phyloP scores from a whole-genome alignment of 2,329 filamentous ascomycete species.

The Laburnicola sp. region DNA sequence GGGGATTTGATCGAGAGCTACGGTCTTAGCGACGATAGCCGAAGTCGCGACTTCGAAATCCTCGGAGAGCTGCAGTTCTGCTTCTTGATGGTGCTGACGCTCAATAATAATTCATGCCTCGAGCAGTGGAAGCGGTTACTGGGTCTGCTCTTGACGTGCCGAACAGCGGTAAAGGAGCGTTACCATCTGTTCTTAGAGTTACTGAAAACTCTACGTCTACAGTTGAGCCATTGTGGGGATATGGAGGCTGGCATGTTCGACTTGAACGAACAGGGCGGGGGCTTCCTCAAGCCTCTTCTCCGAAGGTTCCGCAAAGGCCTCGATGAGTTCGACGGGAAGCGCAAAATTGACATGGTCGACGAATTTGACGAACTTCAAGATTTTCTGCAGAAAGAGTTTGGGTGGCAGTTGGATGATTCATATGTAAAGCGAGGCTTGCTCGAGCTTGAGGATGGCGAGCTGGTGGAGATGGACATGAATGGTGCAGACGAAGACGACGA shows the following conservation, averaged over 20 bases:
- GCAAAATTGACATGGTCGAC: conserved; percentile 51
- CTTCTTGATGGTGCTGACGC: conserved; percentile 64
- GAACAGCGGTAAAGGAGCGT: conserved; percentile 53
- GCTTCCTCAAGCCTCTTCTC: conserved; percentile 57
- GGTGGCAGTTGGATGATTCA: conserved; percentile 61
- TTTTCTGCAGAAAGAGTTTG: conserved; percentile 58
- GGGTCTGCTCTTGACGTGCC: conserved; percentile 60
- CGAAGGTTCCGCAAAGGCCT: conserved; percentile 56
- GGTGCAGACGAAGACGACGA: conserved; percentile 64
- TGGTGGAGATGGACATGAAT: conserved; percentile 61
- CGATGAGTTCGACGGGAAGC: conserved; percentile 50
- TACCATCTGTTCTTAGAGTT: conserved; percentile 57
- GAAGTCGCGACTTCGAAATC: conserved; percentile 37
- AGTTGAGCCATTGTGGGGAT: conserved; percentile 60
- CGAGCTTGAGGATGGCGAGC: conserved; percentile 65
- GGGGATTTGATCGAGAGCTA: conserved; percentile 54
- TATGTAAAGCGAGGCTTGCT: conserved; percentile 62
- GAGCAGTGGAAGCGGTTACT: conserved; percentile 68
- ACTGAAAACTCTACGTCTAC: conserved; percentile 54
- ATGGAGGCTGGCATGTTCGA: conserved; percentile 66
- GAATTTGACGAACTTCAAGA: conserved; percentile 60
- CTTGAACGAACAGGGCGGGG: conserved; percentile 56
- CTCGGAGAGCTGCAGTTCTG: conserved; percentile 65
- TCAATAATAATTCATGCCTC: conserved; percentile 68
- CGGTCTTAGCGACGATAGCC: conserved; percentile 37